Percentiles rank a stretch among this genome's conserved stretches.
Conservation (phyloP, 78 protist genomes). For the Monosiga brevicollis region DNA sequence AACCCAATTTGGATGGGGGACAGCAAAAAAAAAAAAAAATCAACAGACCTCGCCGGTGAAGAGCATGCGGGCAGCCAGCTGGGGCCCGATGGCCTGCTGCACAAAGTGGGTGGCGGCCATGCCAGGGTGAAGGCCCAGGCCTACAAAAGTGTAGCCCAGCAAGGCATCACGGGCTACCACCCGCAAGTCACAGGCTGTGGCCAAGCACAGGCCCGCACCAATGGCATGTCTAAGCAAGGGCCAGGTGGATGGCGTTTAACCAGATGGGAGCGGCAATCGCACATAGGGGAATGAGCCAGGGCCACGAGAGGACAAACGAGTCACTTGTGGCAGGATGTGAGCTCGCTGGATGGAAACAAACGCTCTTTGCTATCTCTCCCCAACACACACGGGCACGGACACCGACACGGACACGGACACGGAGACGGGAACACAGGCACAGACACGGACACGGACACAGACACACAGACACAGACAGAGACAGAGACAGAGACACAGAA, state of each 20-base stretch:
- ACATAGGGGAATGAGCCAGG: too few relatives aligned
- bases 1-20: background rate
- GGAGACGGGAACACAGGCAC: background rate
- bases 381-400: too few relatives aligned
- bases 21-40: background rate
- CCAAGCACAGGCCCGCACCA: constrained; percentile 33
- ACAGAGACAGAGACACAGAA: too few relatives aligned
- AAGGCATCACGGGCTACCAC: background rate
- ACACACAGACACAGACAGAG: background rate
- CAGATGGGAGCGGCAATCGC: too few relatives aligned
- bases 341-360: too few relatives aligned
- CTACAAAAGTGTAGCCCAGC: constrained; percentile 26
- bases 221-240: constrained; percentile 30
- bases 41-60: constrained; percentile 16
- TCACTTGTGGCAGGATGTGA: too few relatives aligned
- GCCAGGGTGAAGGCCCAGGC: constrained; percentile 36
- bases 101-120: constrained; percentile 10
- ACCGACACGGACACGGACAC: background rate
- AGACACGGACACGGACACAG: background rate
- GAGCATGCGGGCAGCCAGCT: constrained; percentile 23
- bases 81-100: background rate
- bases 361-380: too few relatives aligned
- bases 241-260: too few relatives aligned
- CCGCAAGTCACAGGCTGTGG: constrained; percentile 34
- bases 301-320: too few relatives aligned